These are phyloP conservation scores for Nannochloropsis salina DNA, from an alignment of 108 stramenopile species.

Conservation along the genomic window DNA sequence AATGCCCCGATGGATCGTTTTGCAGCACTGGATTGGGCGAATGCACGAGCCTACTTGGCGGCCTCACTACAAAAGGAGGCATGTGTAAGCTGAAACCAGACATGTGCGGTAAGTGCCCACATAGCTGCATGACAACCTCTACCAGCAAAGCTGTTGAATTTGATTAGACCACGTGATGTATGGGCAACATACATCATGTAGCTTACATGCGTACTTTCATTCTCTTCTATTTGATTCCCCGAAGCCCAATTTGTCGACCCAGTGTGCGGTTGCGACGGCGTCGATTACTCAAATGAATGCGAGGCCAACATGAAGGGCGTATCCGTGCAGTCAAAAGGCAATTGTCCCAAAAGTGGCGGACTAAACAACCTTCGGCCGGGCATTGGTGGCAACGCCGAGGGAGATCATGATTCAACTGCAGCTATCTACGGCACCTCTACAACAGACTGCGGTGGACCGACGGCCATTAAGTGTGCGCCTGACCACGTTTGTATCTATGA, in stretches of 20 bases:
- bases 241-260: neutral
- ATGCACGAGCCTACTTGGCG: neutral
- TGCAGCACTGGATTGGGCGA: neutral
- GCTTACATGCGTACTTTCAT: no score
- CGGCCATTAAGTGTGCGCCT: neutral
- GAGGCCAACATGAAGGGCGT: neutral
- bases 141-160: no score
- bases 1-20: conserved; percentile 11
- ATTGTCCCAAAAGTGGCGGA: neutral
- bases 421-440: neutral
- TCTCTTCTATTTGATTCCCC: no score
- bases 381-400: neutral
- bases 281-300: neutral
- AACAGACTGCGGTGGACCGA: neutral
- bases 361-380: neutral
- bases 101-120: neutral
- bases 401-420: neutral
- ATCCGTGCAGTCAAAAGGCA: neutral
- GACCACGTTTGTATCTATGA: conserved; percentile 4
- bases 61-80: neutral
- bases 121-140: no score
- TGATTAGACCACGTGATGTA: no score
- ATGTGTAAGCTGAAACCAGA: neutral
- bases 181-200: no score
- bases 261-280: conserved; percentile 10